Base-by-base conservation (phyloP, 495 filamentous ascomycete species). In the Penicillium cinerascens region DNA sequence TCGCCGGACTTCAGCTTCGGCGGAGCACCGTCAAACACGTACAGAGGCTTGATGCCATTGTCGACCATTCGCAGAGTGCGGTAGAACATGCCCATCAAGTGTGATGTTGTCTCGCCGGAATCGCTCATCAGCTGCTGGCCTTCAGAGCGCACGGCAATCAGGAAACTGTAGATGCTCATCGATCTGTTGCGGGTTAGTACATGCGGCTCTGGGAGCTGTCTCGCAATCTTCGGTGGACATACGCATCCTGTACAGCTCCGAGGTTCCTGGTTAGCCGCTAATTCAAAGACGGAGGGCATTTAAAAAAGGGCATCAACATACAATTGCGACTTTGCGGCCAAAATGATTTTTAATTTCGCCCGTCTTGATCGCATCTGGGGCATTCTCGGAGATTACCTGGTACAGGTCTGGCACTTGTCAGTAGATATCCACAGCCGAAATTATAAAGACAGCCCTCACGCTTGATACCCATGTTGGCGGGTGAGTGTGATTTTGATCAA, bases 71-170 rank as follows among this genome's bases (percentile, higher is more conserved):
- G 89, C 2, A 98, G 80, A 1, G 93, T 98, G 55, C 93, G 93
- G 78, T 98, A 98, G 74, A 98, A 98, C 86, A 98, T 91, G 58
- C 93, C 93, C 92, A 97, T 96, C 17, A 98, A 75, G 69, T 98
- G 93, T 7, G 93, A 97, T 0, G 93, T 98, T 1, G 93, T 98
- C 57, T 97, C 91, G 58, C 93, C 93, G 37, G 81, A 84, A 56
- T 98, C 93, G 63, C 83, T 91, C 81, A 84, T 97, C 52, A 98
- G 83, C 71, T 96, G 91, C 69, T 98, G 88, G 54, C 93, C 93
- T 59, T 95, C 91, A 51, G 91, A 96, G 44, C 93, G 91, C 36
- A 98, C 93, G 15, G 95, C 95, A 61, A 98, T 90, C 40, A 98
- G 82, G 78, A 98, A 98, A 74, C 87, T 92, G 80, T 98, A 98